Base-by-base conservation (phyloP, 495 filamentous ascomycete species). In the Aspergillus ellipticus region DNA sequence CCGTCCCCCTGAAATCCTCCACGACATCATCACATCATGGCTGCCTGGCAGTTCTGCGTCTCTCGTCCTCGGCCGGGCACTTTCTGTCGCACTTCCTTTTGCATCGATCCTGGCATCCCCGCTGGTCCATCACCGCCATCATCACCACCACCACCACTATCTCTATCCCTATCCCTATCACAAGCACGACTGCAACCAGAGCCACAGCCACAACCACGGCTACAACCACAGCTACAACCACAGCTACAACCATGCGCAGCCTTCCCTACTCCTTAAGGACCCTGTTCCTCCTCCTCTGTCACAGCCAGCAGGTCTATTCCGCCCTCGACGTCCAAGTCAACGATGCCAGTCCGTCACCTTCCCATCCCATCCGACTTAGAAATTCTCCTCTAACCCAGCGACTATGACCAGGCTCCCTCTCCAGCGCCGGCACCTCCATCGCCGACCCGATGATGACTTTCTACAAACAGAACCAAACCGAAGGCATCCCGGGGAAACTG, bases 401-500 rank as follows among this genome's bases (percentile, higher is more conserved):
- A 24, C 20, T 13, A 47, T 39, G 10, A 2, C 16, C 42, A 66
- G 63, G 62, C 21, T 62, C 63, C 7, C 53, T 66, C 31, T 50
- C 50, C 17, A 53, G 49, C 19, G 63, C 63, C 21, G 63, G 57
- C 37, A 62, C 49, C 48, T 19, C 57, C 21, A 66, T 66, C 49
- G 55, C 57, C 35, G 53, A 51, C 0, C 63, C 63, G 13, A 71
- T 82, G 58, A 84, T 85, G 78, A 31, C 50, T 11, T 81, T 69
- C 55, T 81, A 81, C 66, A 65, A 66, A 19, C 73, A 73, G 54
- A 75, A 78, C 58, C 57, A 70, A 42, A 71, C 71, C 6, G 63
- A 63, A 17, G 64, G 66, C 17, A 65, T 64, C 15, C 70, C 71
- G 6, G 76, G 76, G 28, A 70, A 74, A 24, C 66, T 76, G 6